A percentile compares a stretch with the other conserved stretches of the same genome.
Evolutionary conservation across 768 basidiomycete species (phyloP).

Genomic region (Pleurotus sapidus): DNA sequence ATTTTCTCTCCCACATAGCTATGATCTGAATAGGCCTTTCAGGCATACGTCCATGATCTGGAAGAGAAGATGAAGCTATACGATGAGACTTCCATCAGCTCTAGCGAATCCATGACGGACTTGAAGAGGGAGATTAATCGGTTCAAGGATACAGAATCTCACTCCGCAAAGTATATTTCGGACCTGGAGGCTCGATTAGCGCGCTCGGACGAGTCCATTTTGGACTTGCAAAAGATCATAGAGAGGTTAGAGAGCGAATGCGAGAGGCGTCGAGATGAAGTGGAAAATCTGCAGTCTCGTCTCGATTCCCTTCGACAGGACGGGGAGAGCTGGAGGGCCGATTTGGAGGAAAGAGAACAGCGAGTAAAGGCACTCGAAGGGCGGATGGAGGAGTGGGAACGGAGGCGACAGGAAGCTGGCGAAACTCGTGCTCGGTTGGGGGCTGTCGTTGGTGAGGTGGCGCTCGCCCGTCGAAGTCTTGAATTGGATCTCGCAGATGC

Average conservation of each 20-base stretch:
- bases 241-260: slow-evolving; percentile 77
- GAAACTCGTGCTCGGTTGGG: slow-evolving; percentile 67
- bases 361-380: slow-evolving; percentile 74
- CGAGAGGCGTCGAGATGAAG: slow-evolving; percentile 70
- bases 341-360: slow-evolving; percentile 81
- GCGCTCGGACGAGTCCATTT: slow-evolving; percentile 75
- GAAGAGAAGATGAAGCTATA: slow-evolving; percentile 88
- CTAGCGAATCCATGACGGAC: slow-evolving; percentile 78
- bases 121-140: slow-evolving; percentile 79
- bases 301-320: slow-evolving; percentile 69
- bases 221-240: slow-evolving; percentile 65
- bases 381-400: slow-evolving; percentile 77
- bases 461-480: slow-evolving; percentile 64
- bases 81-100: slow-evolving; percentile 74
- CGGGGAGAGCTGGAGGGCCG: slow-evolving; percentile 77
- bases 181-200: slow-evolving; percentile 83
- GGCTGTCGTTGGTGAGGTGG: slow-evolving; percentile 66
- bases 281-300: slow-evolving; percentile 65
- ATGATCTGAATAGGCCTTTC: slow-evolving; percentile 14
- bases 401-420: slow-evolving; percentile 62
- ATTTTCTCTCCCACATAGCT: not conserved
- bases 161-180: slow-evolving; percentile 75
- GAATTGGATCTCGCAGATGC: slow-evolving; percentile 40
- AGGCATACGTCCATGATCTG: slow-evolving; percentile 92
- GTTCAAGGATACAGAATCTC: slow-evolving; percentile 72